Conservation (phyloP, 2,329 filamentous ascomycete genomes). For the Nigrospora oryzae region DNA sequence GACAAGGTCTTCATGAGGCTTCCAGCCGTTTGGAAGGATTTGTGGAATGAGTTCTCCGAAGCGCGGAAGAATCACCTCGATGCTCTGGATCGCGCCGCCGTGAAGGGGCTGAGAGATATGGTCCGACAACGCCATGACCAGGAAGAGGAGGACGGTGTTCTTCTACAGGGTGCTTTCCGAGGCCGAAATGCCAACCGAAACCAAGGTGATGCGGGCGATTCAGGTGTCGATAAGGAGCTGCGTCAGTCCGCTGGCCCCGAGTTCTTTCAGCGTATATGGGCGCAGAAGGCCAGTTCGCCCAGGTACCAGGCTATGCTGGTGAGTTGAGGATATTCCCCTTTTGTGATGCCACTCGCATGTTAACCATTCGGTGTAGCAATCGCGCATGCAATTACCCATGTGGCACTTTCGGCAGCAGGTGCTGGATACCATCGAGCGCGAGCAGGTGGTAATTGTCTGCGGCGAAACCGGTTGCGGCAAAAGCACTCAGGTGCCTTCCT, state of each 20-base stretch:
- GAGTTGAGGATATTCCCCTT: conserved; percentile 13
- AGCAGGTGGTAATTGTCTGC: conserved; percentile 88
- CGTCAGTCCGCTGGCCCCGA: conserved; percentile 31
- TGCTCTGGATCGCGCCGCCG: conserved; percentile 56
- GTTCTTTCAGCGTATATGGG: conserved; percentile 50
- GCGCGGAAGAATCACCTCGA: conserved; percentile 64
- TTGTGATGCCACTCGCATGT: neutral
- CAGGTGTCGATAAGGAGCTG: conserved; percentile 33
- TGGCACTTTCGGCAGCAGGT: conserved; percentile 77
- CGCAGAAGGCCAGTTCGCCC: conserved; percentile 43
- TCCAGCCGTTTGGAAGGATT: conserved; percentile 71
- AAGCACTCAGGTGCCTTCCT: conserved; percentile 94
- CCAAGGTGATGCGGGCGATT: conserved; percentile 38
- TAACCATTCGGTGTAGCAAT: conserved; percentile 27
- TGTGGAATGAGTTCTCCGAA: conserved; percentile 74
- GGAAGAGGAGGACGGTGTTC: conserved; percentile 64
- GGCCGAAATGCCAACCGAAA: conserved; percentile 42
- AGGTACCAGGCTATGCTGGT: conserved; percentile 74
- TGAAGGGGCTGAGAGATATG: conserved; percentile 62
- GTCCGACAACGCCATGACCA: conserved; percentile 62
- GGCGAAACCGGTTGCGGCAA: conserved; percentile 97
- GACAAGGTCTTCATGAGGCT: conserved; percentile 77
- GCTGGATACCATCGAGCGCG: conserved; percentile 63
- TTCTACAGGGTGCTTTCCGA: conserved; percentile 69
- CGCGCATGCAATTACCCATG: conserved; percentile 78